These are phyloP conservation scores for Aristolochia californica DNA, from an alignment of 164 flowering plant species.

Conservation along the genomic window DNA sequence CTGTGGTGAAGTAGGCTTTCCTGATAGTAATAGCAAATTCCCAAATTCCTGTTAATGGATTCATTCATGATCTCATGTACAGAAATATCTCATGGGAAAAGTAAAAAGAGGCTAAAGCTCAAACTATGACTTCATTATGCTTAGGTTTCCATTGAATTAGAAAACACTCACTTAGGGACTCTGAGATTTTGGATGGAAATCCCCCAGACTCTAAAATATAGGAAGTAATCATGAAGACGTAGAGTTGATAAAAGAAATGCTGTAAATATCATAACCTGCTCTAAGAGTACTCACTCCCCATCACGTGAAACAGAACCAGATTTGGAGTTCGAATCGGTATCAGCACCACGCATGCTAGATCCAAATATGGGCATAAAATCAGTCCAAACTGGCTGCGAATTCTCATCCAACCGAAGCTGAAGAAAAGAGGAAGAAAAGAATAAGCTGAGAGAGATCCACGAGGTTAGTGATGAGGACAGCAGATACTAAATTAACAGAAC, in stretches of 20 bases:
- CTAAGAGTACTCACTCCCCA: conserved; percentile 44
- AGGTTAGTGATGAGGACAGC: no score
- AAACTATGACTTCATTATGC: no score
- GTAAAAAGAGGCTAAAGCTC: no score
- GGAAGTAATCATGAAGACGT: no score
- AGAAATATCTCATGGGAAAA: no score
- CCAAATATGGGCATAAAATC: conserved; percentile 28
- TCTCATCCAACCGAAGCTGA: conserved; percentile 59
- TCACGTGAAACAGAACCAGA: conserved; percentile 55
- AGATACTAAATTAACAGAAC: no score
- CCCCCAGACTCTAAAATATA: no score
- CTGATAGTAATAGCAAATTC: conserved; percentile 22
- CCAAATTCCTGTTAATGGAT: conserved; percentile 1
- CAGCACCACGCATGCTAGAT: conserved; percentile 14
- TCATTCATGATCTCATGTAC: no score
- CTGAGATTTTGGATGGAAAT: no score
- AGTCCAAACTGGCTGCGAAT: conserved; percentile 56
- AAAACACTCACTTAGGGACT: no score
- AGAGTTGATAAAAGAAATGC: background rate
- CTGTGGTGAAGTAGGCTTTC: conserved; percentile 60
- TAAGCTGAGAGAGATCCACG: no score
- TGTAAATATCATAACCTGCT: background rate
- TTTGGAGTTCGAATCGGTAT: conserved; percentile 32
- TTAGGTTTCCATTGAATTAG: no score
- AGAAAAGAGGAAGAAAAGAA: conserved; percentile 3